Base-by-base conservation (phyloP, 2,329 filamentous ascomycete genomes). In the Orbilia ellipsospora region DNA sequence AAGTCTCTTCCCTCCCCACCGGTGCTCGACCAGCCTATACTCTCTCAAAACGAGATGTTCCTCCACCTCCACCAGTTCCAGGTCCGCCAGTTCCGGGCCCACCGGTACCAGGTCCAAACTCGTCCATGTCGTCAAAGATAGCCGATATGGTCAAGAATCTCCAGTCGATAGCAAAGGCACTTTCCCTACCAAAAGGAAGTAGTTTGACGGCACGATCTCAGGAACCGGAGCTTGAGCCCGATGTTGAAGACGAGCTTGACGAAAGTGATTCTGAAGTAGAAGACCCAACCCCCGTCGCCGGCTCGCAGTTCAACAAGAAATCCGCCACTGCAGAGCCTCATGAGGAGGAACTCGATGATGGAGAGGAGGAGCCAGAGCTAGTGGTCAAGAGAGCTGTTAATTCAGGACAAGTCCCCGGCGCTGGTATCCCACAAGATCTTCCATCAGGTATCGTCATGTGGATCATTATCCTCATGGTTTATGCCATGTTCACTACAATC, bases 401-500 rank as follows among this genome's bases (percentile, higher is more conserved):
- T 15, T 23, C 67, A 54, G 61, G 62, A 28, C 26, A 69, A 60
- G 72, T 45, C 20, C 48, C 59, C 59, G 61, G 12, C 16, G 72
- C 56, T n/a, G 72, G 72, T 50, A 75, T 75, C 40, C 26, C 72
- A 45, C 72, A 64, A 31, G 72, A 61, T 12, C 40, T 75, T 6
- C 64, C 64, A 23, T 64, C 64, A 18, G 72, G 72, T 15, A 75
- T 75, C 40, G 50, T 69, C 44, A 75, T 75, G 45, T 69, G 68
- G 26, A 75, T 75, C 59, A 75, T 75, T 20, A 51, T 75, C 18
- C 63, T 75, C 52, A 75, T 75, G 72, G 26, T 75, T 0, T 75
- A 65, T 55, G 72, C 72, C 45, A 75, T 75, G 72, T n/a, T 75
- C 59, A 75, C 72, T 16, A 57, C 59, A 10, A 75, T 75, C 16